Evolutionary conservation across 306 rosid species (phyloP).

Genomic region (Myrica gale): DNA sequence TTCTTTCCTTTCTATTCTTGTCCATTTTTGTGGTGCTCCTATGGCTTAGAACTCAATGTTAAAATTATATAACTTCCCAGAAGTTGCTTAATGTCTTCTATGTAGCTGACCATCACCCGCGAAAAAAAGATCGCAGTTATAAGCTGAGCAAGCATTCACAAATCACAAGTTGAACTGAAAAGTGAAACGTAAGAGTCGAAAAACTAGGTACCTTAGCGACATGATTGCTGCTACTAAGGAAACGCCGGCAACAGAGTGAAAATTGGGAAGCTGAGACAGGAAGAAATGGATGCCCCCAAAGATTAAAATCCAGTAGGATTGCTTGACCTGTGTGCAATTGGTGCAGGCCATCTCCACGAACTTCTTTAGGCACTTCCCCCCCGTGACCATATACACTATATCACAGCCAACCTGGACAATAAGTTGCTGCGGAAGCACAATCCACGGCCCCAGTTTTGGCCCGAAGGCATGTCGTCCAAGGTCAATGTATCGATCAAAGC

Average conservation of each 20-base stretch:
- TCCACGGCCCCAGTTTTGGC: constrained; percentile 79
- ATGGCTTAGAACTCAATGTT: constrained; percentile 21
- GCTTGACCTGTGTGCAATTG: constrained; percentile 64
- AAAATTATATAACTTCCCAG: constrained; percentile 7
- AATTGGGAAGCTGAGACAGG: constrained; percentile 93
- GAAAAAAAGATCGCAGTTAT: neutral
- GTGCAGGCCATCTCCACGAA: constrained; percentile 87
- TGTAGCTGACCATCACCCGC: neutral
- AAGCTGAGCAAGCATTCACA: constrained; percentile 16
- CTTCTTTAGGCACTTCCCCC: constrained; percentile 83
- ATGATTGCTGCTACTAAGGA: constrained; percentile 92
- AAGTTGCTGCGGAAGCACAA: constrained; percentile 84
- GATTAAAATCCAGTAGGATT: constrained; percentile 81
- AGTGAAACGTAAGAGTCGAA: neutral
- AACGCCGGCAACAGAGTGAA: constrained; percentile 87
- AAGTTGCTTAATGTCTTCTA: neutral
- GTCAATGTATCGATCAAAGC: constrained; percentile 81
- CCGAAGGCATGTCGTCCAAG: constrained; percentile 90
- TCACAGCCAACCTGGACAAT: constrained; percentile 94
- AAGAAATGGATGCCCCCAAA: constrained; percentile 83
- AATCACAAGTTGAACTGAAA: neutral
- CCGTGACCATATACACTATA: constrained; percentile 88
- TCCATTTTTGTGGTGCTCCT: constrained; percentile 21
- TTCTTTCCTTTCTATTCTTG: neutral
- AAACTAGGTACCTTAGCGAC: constrained; percentile 62